Base-by-base conservation (phyloP, 73 alveolate genomes). In the Symbiodinium pilosum region DNA sequence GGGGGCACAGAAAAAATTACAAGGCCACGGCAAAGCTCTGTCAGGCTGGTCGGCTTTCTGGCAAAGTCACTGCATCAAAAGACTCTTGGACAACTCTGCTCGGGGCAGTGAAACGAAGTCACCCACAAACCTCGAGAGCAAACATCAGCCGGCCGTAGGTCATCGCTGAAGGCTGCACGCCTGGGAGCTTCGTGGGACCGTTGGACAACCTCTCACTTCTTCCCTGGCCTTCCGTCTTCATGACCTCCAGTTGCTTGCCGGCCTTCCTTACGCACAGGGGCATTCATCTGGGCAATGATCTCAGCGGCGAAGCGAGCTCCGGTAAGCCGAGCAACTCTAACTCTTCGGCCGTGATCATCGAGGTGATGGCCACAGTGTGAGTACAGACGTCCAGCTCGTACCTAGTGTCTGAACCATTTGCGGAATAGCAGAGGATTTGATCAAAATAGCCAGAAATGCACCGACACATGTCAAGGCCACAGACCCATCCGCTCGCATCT, bases 61-160 rank as follows among this genome's bases (percentile, higher is more conserved):
- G 81, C 81, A n/a, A 28, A 36, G 4, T 12, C 12, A 73, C 47
- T 12, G 11, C 41, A 14, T 34, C 8, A 73, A 11, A 73, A n/a
- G 26, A 16, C 12, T 16, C 30, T 36, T 34, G 43, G 26, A 43
- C 38, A 30, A 24, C 34, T 68, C 41, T 64, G 84, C 24, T 28
- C 43, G 41, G 84, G 84, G 84, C 41, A 26, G 36, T 20, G 34
- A 59, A 26, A 8, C 32, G 34, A 28, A 20, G 69, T 5, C 81
- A 26, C 83, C 21, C 14, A n/a, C 84, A 4, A 18, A 26, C 97
- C 97, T 91, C 97, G 81, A 91, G 28, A 41, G 89, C 97, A 43
- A 24, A 43, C 89, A 91, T 91, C 97, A 91, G 40, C 40, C 97
- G 97, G 89, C 97, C 97, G 84, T 91, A 91, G 56, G 97, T 91